Evolutionary conservation across 1,284 basidiomycete species (phyloP).

Genomic region (Cryptococcus depauperatus): DNA sequence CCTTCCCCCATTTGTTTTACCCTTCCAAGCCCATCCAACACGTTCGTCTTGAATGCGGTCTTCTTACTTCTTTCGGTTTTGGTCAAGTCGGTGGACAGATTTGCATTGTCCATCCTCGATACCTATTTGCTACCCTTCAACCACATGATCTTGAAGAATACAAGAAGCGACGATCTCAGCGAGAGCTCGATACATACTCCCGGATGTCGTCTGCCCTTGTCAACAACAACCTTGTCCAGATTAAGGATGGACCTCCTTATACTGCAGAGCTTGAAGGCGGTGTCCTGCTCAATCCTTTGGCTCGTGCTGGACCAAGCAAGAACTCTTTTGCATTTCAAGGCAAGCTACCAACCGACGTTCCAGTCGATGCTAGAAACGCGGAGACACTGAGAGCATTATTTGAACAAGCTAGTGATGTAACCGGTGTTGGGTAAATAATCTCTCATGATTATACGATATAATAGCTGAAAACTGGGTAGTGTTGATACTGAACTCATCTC

Average conservation of each 20-base stretch:
- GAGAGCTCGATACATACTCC: constrained; percentile 74
- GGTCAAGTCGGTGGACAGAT: constrained; percentile 95
- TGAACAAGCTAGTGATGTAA: constrained; percentile 46
- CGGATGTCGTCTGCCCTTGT: constrained; percentile 93
- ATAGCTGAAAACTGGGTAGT: too few species aligned
- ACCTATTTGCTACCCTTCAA: constrained; percentile 76
- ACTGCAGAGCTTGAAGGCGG: constrained; percentile 74
- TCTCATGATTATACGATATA: too few species aligned
- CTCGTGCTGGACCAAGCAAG: constrained; percentile 78
- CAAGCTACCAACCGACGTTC: constrained; percentile 54
- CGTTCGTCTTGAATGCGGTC: constrained; percentile 79
- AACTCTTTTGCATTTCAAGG: constrained; percentile 72
- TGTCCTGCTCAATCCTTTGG: constrained; percentile 88
- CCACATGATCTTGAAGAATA: constrained; percentile 67
- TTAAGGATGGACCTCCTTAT: constrained; percentile 94
- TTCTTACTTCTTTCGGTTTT: constrained; percentile 97
- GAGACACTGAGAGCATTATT: constrained; percentile 52
- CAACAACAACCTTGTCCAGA: constrained; percentile 81
- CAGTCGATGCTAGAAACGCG: constrained; percentile 60
- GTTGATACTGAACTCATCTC: constrained; percentile 72
- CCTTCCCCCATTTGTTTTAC: constrained; percentile 89
- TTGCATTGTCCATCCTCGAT: constrained; percentile 81
- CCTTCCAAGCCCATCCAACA: constrained; percentile 92
- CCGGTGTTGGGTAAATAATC: constrained; percentile 59
- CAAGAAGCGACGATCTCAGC: constrained; percentile 58